These are phyloP conservation scores for Zygnema circumcarinatum DNA, from an alignment of 139 green algal genomes.

Conservation along the genomic window DNA sequence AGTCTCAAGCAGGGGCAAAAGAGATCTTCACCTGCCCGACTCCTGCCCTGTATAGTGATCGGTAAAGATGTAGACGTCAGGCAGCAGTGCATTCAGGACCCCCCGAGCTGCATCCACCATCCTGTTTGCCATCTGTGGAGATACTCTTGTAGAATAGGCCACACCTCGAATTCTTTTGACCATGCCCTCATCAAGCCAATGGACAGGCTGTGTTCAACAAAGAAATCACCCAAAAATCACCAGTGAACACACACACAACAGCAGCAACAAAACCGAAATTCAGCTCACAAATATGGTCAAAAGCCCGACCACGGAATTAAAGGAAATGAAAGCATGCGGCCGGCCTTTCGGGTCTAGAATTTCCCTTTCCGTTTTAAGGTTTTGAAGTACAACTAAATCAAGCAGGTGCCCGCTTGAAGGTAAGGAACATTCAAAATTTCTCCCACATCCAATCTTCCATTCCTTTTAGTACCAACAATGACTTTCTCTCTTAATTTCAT, in stretches of 20 bases:
- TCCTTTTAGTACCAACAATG: too few relatives aligned
- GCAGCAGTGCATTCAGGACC: conserved; percentile 90
- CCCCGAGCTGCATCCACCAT: conserved; percentile 78
- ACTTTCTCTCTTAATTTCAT: too few relatives aligned
- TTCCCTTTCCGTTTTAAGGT: too few relatives aligned
- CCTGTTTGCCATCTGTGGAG: conserved; percentile 79
- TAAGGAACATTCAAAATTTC: too few relatives aligned
- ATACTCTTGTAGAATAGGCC: conserved; percentile 84
- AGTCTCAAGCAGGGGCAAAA: too few relatives aligned
- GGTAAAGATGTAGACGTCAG: conserved; percentile 99
- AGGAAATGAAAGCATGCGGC: background rate
- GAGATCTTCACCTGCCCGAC: conserved; percentile 50
- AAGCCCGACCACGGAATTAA: background rate
- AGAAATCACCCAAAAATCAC: background rate
- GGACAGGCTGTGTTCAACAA: conserved; percentile 50
- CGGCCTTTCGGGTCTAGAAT: too few relatives aligned
- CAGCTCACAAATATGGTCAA: too few relatives aligned
- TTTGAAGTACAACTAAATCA: too few relatives aligned
- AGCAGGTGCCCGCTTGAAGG: too few relatives aligned
- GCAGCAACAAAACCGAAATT: background rate
- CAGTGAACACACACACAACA: background rate
- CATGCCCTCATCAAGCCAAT: conserved; percentile 87
- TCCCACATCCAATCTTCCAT: too few relatives aligned
- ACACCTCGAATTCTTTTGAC: conserved; percentile 94
- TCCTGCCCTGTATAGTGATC: conserved; percentile 81